phyloP scores from a whole-genome alignment of 768 basidiomycete species.

The Austroboletus eburneus region DNA sequence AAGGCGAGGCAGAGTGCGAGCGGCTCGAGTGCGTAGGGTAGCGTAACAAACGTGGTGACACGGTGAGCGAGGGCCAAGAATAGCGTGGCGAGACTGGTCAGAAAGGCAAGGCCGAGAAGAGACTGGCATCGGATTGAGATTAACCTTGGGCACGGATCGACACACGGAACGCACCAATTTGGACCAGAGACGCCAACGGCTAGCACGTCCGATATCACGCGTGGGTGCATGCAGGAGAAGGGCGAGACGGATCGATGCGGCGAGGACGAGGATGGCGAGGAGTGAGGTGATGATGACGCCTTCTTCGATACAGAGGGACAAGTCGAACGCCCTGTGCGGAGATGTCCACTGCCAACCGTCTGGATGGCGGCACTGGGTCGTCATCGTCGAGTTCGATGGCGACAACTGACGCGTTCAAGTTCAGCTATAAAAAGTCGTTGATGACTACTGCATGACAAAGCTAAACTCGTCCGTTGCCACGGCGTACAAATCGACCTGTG shows the following conservation, averaged over 20 bases:
- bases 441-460: not conserved
- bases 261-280: constrained; percentile 43
- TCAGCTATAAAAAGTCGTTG: too few relatives aligned
- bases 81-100: constrained; percentile 43
- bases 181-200: constrained; percentile 46
- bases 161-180: constrained; percentile 75
- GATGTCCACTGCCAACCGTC: constrained; percentile 72
- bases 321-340: constrained; percentile 58
- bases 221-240: constrained; percentile 22
- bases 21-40: constrained; percentile 56
- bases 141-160: too few relatives aligned
- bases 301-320: constrained; percentile 81
- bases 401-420: not conserved
- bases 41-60: constrained; percentile 38
- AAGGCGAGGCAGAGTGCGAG: constrained; percentile 46
- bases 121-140: too few relatives aligned
- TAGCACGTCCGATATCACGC: constrained; percentile 41
- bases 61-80: constrained; percentile 34
- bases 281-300: constrained; percentile 56
- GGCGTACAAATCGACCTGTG: constrained; percentile 14
- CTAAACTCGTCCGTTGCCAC: constrained; percentile 12
- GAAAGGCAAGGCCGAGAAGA: constrained; percentile 44
- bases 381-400: constrained; percentile 27
- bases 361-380: constrained; percentile 41
- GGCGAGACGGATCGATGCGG: constrained; percentile 38